Base-by-base conservation (phyloP, 2,329 filamentous ascomycete species). In the Blumeria graminis region DNA sequence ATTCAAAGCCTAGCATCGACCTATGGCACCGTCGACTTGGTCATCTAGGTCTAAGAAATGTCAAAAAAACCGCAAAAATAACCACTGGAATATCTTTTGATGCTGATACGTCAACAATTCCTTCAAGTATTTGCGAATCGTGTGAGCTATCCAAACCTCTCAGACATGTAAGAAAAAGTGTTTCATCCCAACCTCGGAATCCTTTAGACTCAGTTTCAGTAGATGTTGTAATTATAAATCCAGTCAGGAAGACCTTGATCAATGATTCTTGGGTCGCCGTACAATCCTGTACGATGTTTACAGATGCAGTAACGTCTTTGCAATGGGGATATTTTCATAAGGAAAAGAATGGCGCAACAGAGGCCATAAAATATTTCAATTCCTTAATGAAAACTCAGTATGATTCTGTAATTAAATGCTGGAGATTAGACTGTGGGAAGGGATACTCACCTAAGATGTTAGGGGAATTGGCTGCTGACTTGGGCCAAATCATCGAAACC, bases 61-160 rank as follows among this genome's bases (percentile, higher is more conserved):
- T 54, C 51, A 54, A 22, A 14, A n/a, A n/a, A 39, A 54, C 51
- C 13, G 18, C n/a, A 14, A 54, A 38, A 54, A 54, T 54, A 39
- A 39, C 35, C 5, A 54, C 34, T 8, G 51, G 51, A 39, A 54
- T 54, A 1, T n/a, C 11, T 6, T 22, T 13, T 18, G 16, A 41
- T 8, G 3, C 7, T 28, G 11, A 41, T 28, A 5, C 34, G 4
- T 54, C 35, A 41, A 54, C 3, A 8, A 6, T 16, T 3, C 11
- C n/a, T 28, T 16, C 3, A 54, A 39, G 32, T 39, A 3, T 54
- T 28, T 54, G 51, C 32, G 51, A 54, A 28, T 39, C 34, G 0
- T 39, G 35, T 54, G 51, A 39, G 8, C 18, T 54, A 6, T 54
- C 34, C 7, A 54, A 54, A 54, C 35, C 51, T 11, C 35, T 54